A percentile compares a stretch with the other conserved stretches of the same genome.
These are phyloP conservation scores for Boletus reticuloceps DNA, from an alignment of 768 basidiomycete genomes.

Conservation along the genomic window DNA sequence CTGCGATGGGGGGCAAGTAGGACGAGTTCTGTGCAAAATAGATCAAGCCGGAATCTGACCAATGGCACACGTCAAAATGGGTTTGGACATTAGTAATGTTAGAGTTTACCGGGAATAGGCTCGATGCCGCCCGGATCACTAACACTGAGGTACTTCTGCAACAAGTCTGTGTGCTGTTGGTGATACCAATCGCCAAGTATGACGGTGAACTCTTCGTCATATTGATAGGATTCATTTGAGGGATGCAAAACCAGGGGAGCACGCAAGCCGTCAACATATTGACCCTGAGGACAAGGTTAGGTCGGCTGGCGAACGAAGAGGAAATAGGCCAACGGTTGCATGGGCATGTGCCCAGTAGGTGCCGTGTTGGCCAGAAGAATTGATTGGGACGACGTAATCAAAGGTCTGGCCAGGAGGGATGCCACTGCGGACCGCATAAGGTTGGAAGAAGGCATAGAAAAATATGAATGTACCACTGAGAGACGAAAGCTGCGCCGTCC, in stretches of 20 bases:
- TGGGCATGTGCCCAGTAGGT: slow-evolving; percentile 84
- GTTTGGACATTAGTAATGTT: background rate
- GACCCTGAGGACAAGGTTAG: slow-evolving; percentile 54
- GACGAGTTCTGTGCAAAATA: slow-evolving; percentile 77
- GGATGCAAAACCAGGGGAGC: slow-evolving; percentile 80
- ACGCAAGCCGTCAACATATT: slow-evolving; percentile 91
- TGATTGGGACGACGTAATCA: slow-evolving; percentile 68
- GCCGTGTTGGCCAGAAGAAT: slow-evolving; percentile 68
- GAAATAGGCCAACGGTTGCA: slow-evolving; percentile 33
- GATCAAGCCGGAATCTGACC: slow-evolving; percentile 70
- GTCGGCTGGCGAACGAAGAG: background rate
- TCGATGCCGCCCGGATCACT: slow-evolving; percentile 84
- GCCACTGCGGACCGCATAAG: slow-evolving; percentile 43
- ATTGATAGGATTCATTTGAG: slow-evolving; percentile 60
- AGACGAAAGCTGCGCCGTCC: slow-evolving; percentile 82
- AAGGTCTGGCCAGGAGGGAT: slow-evolving; percentile 72
- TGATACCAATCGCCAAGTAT: slow-evolving; percentile 94
- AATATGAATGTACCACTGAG: slow-evolving; percentile 31
- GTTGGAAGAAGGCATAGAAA: no score
- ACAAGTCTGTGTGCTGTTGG: slow-evolving; percentile 58
- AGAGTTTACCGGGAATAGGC: slow-evolving; percentile 68
- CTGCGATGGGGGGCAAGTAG: slow-evolving; percentile 63
- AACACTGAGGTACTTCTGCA: slow-evolving; percentile 65
- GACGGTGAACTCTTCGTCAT: slow-evolving; percentile 91
- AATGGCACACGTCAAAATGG: background rate